Conservation (phyloP, 2,329 filamentous ascomycete genomes). For the Trichoderma atrobrunneum region DNA sequence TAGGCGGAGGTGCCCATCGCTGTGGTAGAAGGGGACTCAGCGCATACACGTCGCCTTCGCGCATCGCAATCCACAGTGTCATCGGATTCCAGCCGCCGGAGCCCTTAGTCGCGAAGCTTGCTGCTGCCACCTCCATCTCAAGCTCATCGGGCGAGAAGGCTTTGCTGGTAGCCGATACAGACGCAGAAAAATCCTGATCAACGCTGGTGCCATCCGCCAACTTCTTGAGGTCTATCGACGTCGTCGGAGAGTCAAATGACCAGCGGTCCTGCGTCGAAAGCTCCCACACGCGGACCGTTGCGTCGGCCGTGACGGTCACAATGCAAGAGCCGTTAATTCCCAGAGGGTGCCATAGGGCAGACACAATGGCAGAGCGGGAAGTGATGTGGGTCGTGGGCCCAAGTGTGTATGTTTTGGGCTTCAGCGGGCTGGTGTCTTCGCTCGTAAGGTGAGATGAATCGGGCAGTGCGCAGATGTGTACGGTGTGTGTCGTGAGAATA, state of each 20-base stretch:
- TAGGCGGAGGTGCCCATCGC: slow-evolving; percentile 76
- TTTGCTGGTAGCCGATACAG: slow-evolving; percentile 69
- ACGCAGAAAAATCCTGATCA: slow-evolving; percentile 80
- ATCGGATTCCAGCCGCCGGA: slow-evolving; percentile 90
- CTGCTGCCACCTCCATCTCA: slow-evolving; percentile 91
- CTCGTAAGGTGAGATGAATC: slow-evolving; percentile 72
- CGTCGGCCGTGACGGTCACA: slow-evolving; percentile 85
- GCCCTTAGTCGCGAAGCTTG: slow-evolving; percentile 67
- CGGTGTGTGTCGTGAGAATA: slow-evolving; percentile 80
- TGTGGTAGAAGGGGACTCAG: slow-evolving; percentile 85
- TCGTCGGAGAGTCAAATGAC: slow-evolving; percentile 79
- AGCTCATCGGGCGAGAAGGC: slow-evolving; percentile 85
- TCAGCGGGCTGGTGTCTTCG: slow-evolving; percentile 65
- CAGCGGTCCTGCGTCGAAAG: slow-evolving; percentile 78
- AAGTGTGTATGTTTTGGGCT: slow-evolving; percentile 84
- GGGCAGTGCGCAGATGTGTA: slow-evolving; percentile 83
- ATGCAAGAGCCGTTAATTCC: slow-evolving; percentile 78
- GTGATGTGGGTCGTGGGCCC: slow-evolving; percentile 90
- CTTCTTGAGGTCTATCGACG: slow-evolving; percentile 86
- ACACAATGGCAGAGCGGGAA: slow-evolving; percentile 75
- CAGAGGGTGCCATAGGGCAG: slow-evolving; percentile 88
- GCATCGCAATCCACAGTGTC: slow-evolving; percentile 97
- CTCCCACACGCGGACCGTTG: slow-evolving; percentile 88
- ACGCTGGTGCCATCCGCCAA: slow-evolving; percentile 78
- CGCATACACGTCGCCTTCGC: slow-evolving; percentile 87